These are phyloP conservation scores for Ophiostoma himal-ulmi DNA, from an alignment of 2,329 filamentous ascomycete species.

Conservation along the genomic window DNA sequence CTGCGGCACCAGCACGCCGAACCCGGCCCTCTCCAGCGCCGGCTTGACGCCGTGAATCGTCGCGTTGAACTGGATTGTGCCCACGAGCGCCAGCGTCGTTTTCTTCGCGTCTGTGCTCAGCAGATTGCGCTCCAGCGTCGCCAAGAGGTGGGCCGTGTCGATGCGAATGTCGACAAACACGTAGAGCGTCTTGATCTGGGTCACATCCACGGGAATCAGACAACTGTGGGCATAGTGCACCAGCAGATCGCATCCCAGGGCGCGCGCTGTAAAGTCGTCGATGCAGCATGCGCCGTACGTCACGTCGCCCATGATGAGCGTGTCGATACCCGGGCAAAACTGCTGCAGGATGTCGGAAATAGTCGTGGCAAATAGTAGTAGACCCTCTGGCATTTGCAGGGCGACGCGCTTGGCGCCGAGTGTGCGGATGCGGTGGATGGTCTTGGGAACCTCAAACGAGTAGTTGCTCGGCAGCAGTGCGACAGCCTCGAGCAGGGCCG, in stretches of 20 bases:
- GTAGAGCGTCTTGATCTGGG: conserved; percentile 93
- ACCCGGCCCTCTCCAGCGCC: conserved; percentile 75
- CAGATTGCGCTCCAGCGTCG: conserved; percentile 79
- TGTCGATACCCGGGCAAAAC: conserved; percentile 88
- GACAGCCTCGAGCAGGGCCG: conserved; percentile 81
- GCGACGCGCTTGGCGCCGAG: conserved; percentile 76
- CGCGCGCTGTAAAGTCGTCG: conserved; percentile 93
- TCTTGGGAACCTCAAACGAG: conserved; percentile 97
- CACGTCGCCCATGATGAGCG: conserved; percentile 97
- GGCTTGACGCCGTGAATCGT: conserved; percentile 82
- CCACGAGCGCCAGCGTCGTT: conserved; percentile 86
- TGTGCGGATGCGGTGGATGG: conserved; percentile 85
- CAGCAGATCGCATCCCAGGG: conserved; percentile 86
- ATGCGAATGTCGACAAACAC: conserved; percentile 98
- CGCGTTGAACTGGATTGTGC: conserved; percentile 98
- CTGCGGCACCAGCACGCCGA: conserved; percentile 80
- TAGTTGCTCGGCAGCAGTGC: conserved; percentile 89
- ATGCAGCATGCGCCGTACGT: conserved; percentile 99
- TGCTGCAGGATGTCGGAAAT: conserved; percentile 93
- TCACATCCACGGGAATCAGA: conserved; percentile 91
- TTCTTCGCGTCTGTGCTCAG: conserved; percentile 81
- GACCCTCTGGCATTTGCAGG: conserved; percentile 93
- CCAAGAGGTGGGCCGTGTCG: conserved; percentile 79
- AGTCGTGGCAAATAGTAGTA: conserved; percentile 92
- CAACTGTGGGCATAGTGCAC: conserved; percentile 98